phyloP scores from a whole-genome alignment of 2,329 filamentous ascomycete species.

The Hypoxylon sp. region DNA sequence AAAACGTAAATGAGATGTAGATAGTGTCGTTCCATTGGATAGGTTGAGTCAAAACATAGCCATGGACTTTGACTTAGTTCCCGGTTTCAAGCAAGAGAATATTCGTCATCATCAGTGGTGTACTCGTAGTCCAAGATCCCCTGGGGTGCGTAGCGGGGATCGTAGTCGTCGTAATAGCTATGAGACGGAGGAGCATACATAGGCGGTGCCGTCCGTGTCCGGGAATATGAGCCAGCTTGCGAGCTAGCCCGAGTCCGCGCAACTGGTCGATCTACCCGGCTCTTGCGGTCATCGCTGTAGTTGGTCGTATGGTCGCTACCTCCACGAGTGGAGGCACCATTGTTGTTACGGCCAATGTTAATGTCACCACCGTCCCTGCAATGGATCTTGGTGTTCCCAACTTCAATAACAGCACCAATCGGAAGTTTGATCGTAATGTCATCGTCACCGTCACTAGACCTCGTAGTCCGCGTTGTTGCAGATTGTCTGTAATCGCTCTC shows the following conservation, averaged over 20 bases:
- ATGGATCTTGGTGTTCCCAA: slow-evolving; percentile 69
- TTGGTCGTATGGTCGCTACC: slow-evolving; percentile 65
- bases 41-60: slow-evolving; percentile 20
- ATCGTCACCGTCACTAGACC: slow-evolving; percentile 65
- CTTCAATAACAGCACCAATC: slow-evolving; percentile 66
- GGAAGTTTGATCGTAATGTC: slow-evolving; percentile 72
- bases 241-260: slow-evolving; percentile 62
- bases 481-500: slow-evolving; percentile 73
- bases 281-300: slow-evolving; percentile 61
- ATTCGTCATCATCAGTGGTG: slow-evolving; percentile 22
- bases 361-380: slow-evolving; percentile 71
- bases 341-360: slow-evolving; percentile 60
- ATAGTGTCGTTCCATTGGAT: slow-evolving; percentile 17
- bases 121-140: slow-evolving; percentile 11
- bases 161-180: slow-evolving; percentile 35
- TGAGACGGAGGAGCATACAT: slow-evolving; percentile 34
- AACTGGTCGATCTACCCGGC: slow-evolving; percentile 55
- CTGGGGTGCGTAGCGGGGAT: slow-evolving; percentile 20
- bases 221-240: slow-evolving; percentile 61
- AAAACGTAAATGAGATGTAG: slow-evolving; percentile 33
- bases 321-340: slow-evolving; percentile 51
- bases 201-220: slow-evolving; percentile 38
- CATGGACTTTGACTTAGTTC: slow-evolving; percentile 3
- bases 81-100: slow-evolving; percentile 9
- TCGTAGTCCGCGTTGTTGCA: slow-evolving; percentile 70